Evolutionary conservation across 805 yeast genomes (phyloP), one percentile per base, ranked within the genome.

Genomic region (Wilhelminamyces savonicus): DNA sequence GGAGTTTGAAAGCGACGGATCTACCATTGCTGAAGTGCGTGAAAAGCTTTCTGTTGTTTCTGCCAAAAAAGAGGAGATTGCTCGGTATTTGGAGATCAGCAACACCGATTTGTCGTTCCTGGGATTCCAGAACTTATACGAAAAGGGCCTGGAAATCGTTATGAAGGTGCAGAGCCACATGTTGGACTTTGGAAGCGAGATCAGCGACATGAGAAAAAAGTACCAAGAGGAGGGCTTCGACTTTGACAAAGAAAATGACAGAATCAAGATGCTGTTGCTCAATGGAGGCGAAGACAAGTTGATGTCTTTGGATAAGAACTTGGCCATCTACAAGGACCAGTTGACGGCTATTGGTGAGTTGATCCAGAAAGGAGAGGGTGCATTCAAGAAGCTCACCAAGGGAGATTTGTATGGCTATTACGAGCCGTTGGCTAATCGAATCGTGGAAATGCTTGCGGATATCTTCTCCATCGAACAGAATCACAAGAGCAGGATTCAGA

Each of bases 1-100:
- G 22, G 94, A 85, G 28, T 75, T 72, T 43, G 86, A 76, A 12
- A 68, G 84, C 21, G 82, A 72, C 31, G 62, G 58, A 14, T 71
- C 82, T 1, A 39, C 53, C 3, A 11, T 48, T 13, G 46, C 48
- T 4, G 59, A 53, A 5, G 36, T 62, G 9, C 31, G 44, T 25
- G 45, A 32, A 7, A 62, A 56, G 37, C 29, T 46, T 13, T 31
- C 37, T n/a, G 42, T 40, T 16, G 28, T 62, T 5, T 21, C 34
- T 0, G 37, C 32, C 3, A 41, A 46, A 26, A 47, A 41, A 34
- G 22, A 31, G 2, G 40, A 41, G 16, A 39, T 61, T 29, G 60
- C 63, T 21, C 47, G 56, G 4, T 61, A 54, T 29, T 42, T 72
- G 12, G 58, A 58, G 13, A 59, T 76, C 39, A 42, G 63, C 3